phyloP scores from a whole-genome alignment of 257 asterid species.

The Linderniella brevidens region DNA sequence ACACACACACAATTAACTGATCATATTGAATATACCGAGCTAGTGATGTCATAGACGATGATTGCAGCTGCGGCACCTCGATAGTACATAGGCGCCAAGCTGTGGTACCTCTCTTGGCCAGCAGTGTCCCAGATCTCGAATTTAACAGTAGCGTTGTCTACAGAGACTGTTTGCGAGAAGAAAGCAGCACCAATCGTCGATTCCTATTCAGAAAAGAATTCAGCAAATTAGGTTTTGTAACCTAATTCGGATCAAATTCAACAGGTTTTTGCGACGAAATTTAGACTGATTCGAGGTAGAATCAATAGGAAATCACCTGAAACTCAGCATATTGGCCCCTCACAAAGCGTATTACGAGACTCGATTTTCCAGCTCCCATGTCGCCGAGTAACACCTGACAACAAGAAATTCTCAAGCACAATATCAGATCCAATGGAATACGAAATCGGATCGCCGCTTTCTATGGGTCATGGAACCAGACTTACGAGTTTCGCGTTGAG shows the following conservation, averaged over 20 bases:
- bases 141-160: constrained; percentile 64
- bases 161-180: constrained; percentile 77
- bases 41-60: constrained; percentile 79
- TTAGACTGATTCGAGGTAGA: constrained; percentile 1
- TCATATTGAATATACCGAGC: constrained; percentile 29
- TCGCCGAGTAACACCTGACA: constrained; percentile 78
- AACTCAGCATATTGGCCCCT: constrained; percentile 92
- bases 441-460: too few relatives aligned
- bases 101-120: constrained; percentile 95
- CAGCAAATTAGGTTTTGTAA: too few relatives aligned
- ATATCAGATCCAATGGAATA: neutral
- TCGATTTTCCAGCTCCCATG: constrained; percentile 95
- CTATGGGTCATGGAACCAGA: neutral
- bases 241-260: too few relatives aligned
- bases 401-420: constrained; percentile 3
- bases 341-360: constrained; percentile 79
- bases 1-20: too few relatives aligned
- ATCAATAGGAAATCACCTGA: constrained; percentile 27
- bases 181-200: constrained; percentile 97
- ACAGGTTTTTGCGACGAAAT: too few relatives aligned
- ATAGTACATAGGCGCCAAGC: constrained; percentile 97
- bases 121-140: constrained; percentile 99
- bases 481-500: constrained; percentile 77
- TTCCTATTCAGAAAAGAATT: constrained; percentile 29
- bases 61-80: constrained; percentile 99